phyloP scores from a whole-genome alignment of 1,284 basidiomycete genomes.

The Coriolopsis trogii region DNA sequence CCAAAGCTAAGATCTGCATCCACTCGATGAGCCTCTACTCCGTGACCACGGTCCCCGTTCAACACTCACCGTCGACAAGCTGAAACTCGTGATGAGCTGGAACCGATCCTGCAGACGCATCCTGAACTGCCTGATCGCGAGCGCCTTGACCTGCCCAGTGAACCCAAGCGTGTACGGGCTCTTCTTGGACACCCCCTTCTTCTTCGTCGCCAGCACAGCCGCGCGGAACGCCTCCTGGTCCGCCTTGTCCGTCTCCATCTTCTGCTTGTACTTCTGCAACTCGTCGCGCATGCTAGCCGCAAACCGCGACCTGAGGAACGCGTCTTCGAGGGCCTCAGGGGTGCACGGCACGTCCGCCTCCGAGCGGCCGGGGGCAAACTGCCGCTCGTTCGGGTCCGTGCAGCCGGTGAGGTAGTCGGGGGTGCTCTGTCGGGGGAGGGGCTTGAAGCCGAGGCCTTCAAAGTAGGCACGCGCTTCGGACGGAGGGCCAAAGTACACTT shows the following conservation, averaged over 20 bases:
- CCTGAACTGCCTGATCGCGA: slow-evolving; percentile 78
- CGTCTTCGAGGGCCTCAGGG: slow-evolving; percentile 71
- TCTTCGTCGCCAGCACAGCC: slow-evolving; percentile 81
- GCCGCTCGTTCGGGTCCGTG: slow-evolving; percentile 86
- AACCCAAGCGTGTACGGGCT: slow-evolving; percentile 89
- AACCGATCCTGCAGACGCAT: slow-evolving; percentile 83
- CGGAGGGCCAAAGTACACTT: slow-evolving; percentile 82
- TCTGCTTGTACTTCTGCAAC: slow-evolving; percentile 64
- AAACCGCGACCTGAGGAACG: slow-evolving; percentile 63
- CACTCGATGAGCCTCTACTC: too few species aligned
- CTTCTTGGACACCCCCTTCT: slow-evolving; percentile 80
- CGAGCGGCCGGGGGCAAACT: slow-evolving; percentile 75
- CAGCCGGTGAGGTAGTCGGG: slow-evolving; percentile 82
- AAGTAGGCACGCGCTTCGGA: slow-evolving; percentile 79
- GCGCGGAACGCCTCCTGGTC: slow-evolving; percentile 78
- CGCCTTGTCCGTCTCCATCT: slow-evolving; percentile 64
- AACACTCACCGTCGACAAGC: slow-evolving; percentile 51
- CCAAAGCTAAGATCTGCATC: slow-evolving; percentile 59
- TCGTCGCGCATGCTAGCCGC: slow-evolving; percentile 51
- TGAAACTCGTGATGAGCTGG: slow-evolving; percentile 75
- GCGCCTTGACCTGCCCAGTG: slow-evolving; percentile 70
- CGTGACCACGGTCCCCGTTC: not conserved
- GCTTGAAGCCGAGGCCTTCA: slow-evolving; percentile 73
- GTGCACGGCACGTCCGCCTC: slow-evolving; percentile 70
- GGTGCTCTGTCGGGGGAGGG: slow-evolving; percentile 73